These are phyloP conservation scores for Paecilomyces formosus DNA, from an alignment of 2,329 filamentous ascomycete genomes.

Conservation along the genomic window DNA sequence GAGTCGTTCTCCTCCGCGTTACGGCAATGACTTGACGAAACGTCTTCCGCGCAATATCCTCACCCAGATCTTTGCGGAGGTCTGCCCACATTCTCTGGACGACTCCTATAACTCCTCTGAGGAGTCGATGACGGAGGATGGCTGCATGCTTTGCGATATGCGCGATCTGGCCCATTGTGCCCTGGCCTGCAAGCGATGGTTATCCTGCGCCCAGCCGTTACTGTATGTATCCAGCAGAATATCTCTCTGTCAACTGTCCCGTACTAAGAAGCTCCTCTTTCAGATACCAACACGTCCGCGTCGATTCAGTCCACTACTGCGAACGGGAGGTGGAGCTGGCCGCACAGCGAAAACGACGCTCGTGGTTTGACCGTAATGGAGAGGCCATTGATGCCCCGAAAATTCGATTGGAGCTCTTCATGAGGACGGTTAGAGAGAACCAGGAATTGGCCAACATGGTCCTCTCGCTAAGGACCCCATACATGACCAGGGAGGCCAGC, in stretches of 20 bases:
- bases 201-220: constrained; percentile 45
- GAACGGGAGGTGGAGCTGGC: constrained; percentile 73
- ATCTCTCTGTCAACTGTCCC: not conserved
- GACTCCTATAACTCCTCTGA: constrained; percentile 76
- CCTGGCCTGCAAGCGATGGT: constrained; percentile 68
- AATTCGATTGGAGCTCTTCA: constrained; percentile 68
- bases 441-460: constrained; percentile 63
- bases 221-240: constrained; percentile 49
- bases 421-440: constrained; percentile 73
- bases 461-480: constrained; percentile 77
- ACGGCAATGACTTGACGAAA: constrained; percentile 31
- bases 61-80: constrained; percentile 66
- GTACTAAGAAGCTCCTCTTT: constrained; percentile 6
- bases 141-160: constrained; percentile 90
- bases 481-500: constrained; percentile 86
- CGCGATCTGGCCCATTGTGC: constrained; percentile 78
- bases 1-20: not conserved
- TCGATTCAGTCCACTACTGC: constrained; percentile 93
- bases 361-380: constrained; percentile 67
- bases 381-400: constrained; percentile 74
- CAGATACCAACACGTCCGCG: constrained; percentile 82
- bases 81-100: constrained; percentile 78
- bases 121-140: constrained; percentile 66
- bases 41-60: constrained; percentile 63
- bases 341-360: constrained; percentile 67